Conservation (phyloP, 805 yeast genomes). For the Ogataea salicorniae region DNA sequence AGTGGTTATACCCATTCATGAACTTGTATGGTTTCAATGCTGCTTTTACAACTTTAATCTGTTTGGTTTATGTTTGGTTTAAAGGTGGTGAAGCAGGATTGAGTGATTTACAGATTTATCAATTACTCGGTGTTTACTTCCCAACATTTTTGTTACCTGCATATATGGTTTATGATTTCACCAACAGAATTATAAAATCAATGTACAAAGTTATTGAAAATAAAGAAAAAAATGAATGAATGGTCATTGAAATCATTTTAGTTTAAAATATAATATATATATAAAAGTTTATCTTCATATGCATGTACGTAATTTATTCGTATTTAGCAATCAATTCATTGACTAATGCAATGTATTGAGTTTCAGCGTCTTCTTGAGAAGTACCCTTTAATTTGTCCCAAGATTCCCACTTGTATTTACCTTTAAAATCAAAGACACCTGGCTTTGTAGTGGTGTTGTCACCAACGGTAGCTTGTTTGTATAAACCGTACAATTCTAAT, state of each 20-base stretch:
- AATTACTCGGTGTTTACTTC: constrained; percentile 48
- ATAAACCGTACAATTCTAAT: constrained; percentile 81
- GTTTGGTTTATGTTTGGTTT: constrained; percentile 47
- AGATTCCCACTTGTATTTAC: constrained; percentile 96
- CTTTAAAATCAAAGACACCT: constrained; percentile 87
- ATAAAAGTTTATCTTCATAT: not conserved
- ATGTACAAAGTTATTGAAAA: constrained; percentile 1
- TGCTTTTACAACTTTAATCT: constrained; percentile 67
- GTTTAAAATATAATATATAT: no score
- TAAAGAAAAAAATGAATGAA: constrained; percentile 1
- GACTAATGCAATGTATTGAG: constrained; percentile 66
- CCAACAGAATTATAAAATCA: constrained; percentile 9
- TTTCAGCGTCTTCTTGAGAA: constrained; percentile 86
- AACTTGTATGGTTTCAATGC: constrained; percentile 81
- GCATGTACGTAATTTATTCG: constrained; percentile 16
- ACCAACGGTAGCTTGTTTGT: constrained; percentile 96
- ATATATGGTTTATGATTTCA: constrained; percentile 46
- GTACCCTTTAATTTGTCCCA: constrained; percentile 88
- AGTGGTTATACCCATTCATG: constrained; percentile 27
- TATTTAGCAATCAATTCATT: constrained; percentile 56
- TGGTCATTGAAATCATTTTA: no score
- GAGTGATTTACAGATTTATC: constrained; percentile 31
- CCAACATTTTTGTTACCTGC: constrained; percentile 73
- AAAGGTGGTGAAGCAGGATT: constrained; percentile 37
- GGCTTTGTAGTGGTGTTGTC: constrained; percentile 88